These are phyloP conservation scores for Lippia alba DNA, from an alignment of 305 asterid genomes.

Conservation along the genomic window DNA sequence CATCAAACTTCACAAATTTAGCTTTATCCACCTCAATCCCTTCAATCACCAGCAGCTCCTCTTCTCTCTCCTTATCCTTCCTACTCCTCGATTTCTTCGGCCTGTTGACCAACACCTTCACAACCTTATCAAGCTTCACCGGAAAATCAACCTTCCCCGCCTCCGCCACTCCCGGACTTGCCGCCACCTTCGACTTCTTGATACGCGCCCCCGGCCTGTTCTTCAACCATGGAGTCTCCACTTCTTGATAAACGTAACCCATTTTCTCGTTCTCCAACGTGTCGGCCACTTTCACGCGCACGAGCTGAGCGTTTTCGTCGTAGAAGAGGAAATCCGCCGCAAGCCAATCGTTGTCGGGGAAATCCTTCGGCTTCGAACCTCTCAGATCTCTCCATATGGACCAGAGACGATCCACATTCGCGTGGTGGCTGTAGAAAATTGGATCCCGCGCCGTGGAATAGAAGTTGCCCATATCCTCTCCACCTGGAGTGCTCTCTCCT, in stretches of 20 bases:
- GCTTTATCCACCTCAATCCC: conserved; percentile 47
- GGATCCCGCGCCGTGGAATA: conserved; percentile 48
- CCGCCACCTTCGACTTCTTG: conserved; percentile 42
- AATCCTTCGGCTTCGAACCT: conserved; percentile 37
- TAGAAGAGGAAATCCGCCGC: conserved; percentile 45
- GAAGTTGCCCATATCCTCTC: conserved; percentile 60
- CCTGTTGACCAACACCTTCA: conserved; percentile 49
- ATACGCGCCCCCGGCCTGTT: conserved; percentile 41
- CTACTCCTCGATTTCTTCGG: conserved; percentile 51
- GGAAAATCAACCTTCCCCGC: conserved; percentile 41
- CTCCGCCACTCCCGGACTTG: conserved; percentile 26
- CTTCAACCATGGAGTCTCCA: conserved; percentile 51
- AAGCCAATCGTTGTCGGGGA: conserved; percentile 46
- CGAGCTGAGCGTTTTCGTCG: conserved; percentile 52
- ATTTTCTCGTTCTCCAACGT: conserved; percentile 39
- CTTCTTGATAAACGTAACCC: conserved; percentile 46
- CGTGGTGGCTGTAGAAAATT: conserved; percentile 48
- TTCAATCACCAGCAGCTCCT: conserved; percentile 54
- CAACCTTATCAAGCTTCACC: conserved; percentile 43
- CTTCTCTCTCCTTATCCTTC: conserved; percentile 48
- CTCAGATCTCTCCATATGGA: conserved; percentile 44
- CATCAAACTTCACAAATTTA: conserved; percentile 50
- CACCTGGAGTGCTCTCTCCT: conserved; percentile 38
- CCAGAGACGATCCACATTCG: conserved; percentile 57
- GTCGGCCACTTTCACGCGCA: conserved; percentile 45